These are phyloP conservation scores for Diaporthe australafricana DNA, from an alignment of 2,329 filamentous ascomycete species.

Conservation along the genomic window DNA sequence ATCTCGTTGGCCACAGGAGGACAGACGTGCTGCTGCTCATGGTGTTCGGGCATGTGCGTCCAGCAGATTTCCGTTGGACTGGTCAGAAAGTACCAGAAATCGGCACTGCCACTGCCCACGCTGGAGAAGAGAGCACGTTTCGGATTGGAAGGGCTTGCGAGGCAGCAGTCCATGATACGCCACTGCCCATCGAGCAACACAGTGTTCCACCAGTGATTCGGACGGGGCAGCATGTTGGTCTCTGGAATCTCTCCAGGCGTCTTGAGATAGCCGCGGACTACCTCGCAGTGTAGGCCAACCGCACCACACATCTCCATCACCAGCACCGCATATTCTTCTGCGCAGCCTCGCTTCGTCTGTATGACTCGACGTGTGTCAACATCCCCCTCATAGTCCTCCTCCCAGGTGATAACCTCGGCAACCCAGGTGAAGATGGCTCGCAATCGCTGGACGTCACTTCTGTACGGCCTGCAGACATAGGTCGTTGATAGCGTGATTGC, in stretches of 20 bases:
- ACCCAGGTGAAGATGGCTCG: slow-evolving; percentile 98
- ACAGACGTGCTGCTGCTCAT: slow-evolving; percentile 91
- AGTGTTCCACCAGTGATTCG: slow-evolving; percentile 99
- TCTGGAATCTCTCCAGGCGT: slow-evolving; percentile 86
- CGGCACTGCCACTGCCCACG: slow-evolving; percentile 75
- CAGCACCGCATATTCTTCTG: slow-evolving; percentile 88
- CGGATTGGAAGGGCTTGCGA: slow-evolving; percentile 92
- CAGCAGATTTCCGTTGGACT: slow-evolving; percentile 92
- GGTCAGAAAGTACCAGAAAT: slow-evolving; percentile 94
- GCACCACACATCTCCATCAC: slow-evolving; percentile 95
- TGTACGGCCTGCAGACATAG: slow-evolving; percentile 93
- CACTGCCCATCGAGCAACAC: slow-evolving; percentile 94
- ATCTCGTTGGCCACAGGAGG: slow-evolving; percentile 89
- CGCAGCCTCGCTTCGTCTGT: slow-evolving; percentile 83
- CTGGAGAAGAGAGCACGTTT: slow-evolving; percentile 82
- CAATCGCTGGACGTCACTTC: slow-evolving; percentile 91
- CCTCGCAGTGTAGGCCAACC: slow-evolving; percentile 87
- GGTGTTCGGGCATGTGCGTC: slow-evolving; percentile 91
- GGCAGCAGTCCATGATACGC: slow-evolving; percentile 94
- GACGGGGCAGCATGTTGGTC: slow-evolving; percentile 81
- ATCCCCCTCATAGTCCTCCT: slow-evolving; percentile 85
- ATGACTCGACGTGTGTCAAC: slow-evolving; percentile 87
- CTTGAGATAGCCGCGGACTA: slow-evolving; percentile 92
- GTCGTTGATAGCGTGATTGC: slow-evolving; percentile 86
- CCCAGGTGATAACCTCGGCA: slow-evolving; percentile 93